Evolutionary conservation across 2,329 filamentous ascomycete genomes (phyloP), one percentile per base, ranked within the genome.

Genomic region (Hysterium pulicare): DNA sequence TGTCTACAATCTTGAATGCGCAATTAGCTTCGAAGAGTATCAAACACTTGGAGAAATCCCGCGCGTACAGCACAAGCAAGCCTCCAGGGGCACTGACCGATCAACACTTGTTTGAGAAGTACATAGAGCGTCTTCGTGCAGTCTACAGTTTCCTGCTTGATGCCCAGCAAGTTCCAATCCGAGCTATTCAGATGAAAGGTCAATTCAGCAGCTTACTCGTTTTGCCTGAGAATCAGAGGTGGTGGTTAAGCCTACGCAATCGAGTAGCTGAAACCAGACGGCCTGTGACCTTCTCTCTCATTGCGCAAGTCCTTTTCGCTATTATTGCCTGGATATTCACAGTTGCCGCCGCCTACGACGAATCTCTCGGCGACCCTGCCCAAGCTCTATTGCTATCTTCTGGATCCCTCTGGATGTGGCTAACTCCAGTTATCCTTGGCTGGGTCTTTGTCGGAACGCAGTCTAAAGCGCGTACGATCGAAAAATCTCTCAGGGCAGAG

Each of bases 401-500:
- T 22, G 49, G 54, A 10, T 50, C 24, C 10, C 26, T 57, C 20
- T 55, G 54, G 53, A 26, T 54, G 11, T 57, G 54, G 54, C 26
- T 57, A 39, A 45, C 55, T 19, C 50, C 54, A 5, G 45, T 57
- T 3, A 54, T 57, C 23, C 37, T 40, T 28, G 54, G 54, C 7
- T 57, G 51, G 50, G 44, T 57, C 15, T 48, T 41, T 3, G 53
- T 54, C 7, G 54, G 54, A 2, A 53, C 51, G 17, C 53, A 57
- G 33, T 38, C 23, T 23, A 42, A 22, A 11, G 15, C 38, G 10
- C 43, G 48, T 26, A 39, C 54, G 10, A 54, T 57, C 23, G 45
- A 55, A n/a, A 38, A 52, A 17, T 52, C 52, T 5, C 30, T 57
- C 10, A 11, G 33, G 5, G 41, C 41, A 6, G 39, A 45, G 22